phyloP scores from a whole-genome alignment of 2,329 filamentous ascomycete species.

The Cucurbitaria berberidis region DNA sequence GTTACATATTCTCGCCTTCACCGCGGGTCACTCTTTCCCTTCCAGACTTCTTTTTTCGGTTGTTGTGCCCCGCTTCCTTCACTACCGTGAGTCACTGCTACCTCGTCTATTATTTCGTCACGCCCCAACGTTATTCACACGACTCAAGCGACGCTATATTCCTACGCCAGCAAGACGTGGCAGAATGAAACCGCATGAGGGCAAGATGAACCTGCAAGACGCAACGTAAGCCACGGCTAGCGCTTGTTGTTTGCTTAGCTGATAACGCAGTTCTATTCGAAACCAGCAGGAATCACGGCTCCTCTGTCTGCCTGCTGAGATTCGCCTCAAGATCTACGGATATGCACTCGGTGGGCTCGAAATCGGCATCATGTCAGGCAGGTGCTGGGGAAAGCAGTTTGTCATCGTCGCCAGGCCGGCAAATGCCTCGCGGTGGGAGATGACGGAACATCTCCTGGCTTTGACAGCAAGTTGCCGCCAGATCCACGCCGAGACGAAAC shows the following conservation, averaged over 20 bases:
- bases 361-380: neutral
- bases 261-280: neutral
- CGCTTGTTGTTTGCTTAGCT: neutral
- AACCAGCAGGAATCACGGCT: slow-evolving; percentile 10
- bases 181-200: neutral
- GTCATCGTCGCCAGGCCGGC: neutral
- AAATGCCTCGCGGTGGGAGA: neutral
- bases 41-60: too few relatives aligned
- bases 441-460: neutral
- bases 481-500: slow-evolving; percentile 1
- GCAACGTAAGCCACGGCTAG: neutral
- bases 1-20: too few relatives aligned
- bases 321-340: slow-evolving; percentile 12
- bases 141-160: too few relatives aligned
- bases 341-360: neutral
- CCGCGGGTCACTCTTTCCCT: too few relatives aligned
- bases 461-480: neutral
- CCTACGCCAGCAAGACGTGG: neutral
- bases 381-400: neutral
- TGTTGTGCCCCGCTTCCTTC: too few relatives aligned
- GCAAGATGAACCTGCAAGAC: neutral
- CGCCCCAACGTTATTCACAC: too few relatives aligned
- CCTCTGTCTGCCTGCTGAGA: slow-evolving; percentile 12
- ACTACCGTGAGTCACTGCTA: too few relatives aligned
- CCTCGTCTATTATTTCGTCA: too few relatives aligned